Base-by-base conservation (phyloP, 140 eudicot genomes). In the Oenanthe javanica region DNA sequence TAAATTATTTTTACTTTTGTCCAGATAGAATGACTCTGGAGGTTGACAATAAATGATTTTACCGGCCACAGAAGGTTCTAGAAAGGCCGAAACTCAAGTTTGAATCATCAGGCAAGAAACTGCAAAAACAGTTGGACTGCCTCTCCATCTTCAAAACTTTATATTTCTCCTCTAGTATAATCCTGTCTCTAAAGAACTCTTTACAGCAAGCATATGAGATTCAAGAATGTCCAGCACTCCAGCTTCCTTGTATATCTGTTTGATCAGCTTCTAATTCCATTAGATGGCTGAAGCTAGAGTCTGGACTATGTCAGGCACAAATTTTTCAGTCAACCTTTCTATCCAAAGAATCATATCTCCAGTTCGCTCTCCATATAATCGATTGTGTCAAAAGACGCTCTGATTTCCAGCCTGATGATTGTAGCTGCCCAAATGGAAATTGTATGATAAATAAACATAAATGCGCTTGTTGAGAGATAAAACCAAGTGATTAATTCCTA, bases 311-410 rank as follows among this genome's bases (percentile, higher is more conserved):
- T 46, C 45, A 9, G 25, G 50, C 73, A 50, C 12, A 19, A 45
- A 16, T 66, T 46, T 47, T 72, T 77, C 86, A 94, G 77, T 89
- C 88, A 12, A 84, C 78, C 85, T 94, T 94, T 52, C 84, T 86
- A 82, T 84, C 84, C 4, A 86, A 80, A 70, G 83, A 69, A 69
- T 45, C 84, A 67, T 15, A 12, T 48, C 55, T 79, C 99, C 99
- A 95, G 77, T 85, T 88, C 25, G 98, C 99, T 84, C 91, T 95
- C 99, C 99, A 95, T 18, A 83, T 84, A 63, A 95, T 89, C 25
- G 99, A 89, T 54, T 96, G 90, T 77, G 93, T 84, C 84, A 93
- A 81, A 64, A 95, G 92, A 14, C 99, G 94, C 81, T 89, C 99
- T 4, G 88, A 88, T 86, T 89, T 95, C 99, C 99, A 95, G 19